Evolutionary conservation across 257 asterid genomes (phyloP).

Genomic region (Plantago ovata): DNA sequence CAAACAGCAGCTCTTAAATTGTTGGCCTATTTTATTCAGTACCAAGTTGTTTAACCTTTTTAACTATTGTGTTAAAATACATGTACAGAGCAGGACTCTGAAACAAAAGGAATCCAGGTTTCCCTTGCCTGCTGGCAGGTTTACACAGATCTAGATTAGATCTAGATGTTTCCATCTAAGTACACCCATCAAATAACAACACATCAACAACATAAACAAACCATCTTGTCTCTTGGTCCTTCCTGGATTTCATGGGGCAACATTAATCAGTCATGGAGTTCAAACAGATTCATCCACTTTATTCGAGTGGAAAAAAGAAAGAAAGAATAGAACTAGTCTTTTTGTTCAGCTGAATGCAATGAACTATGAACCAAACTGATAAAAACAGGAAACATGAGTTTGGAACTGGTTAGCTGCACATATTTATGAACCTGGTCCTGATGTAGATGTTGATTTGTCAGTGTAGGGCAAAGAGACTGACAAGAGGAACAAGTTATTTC

Average conservation of each 20-base stretch:
- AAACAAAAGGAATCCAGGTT: conserved; percentile 28
- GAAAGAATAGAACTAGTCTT: background rate
- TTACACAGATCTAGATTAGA: conserved; percentile 69
- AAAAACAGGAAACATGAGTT: background rate
- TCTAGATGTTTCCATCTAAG: conserved; percentile 42
- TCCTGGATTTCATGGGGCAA: conserved; percentile 27
- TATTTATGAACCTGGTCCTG: background rate
- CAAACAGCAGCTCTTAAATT: background rate
- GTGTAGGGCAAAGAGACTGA: background rate
- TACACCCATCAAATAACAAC: conserved; percentile 23
- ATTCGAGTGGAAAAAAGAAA: background rate
- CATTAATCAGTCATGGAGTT: conserved; percentile 24
- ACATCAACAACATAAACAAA: conserved; percentile 19
- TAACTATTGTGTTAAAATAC: background rate
- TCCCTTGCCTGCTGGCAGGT: conserved; percentile 44
- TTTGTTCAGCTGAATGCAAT: background rate
- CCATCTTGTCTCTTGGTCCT: conserved; percentile 39
- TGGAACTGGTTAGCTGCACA: too few relatives aligned
- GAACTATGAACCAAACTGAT: background rate
- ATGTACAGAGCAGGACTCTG: conserved; percentile 15
- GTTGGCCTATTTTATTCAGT: background rate
- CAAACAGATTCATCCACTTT: background rate
- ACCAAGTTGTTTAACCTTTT: background rate
- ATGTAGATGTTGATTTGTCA: background rate
- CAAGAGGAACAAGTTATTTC: background rate